Evolutionary conservation across 768 basidiomycete genomes (phyloP).

Genomic region (Amanita phalloides): DNA sequence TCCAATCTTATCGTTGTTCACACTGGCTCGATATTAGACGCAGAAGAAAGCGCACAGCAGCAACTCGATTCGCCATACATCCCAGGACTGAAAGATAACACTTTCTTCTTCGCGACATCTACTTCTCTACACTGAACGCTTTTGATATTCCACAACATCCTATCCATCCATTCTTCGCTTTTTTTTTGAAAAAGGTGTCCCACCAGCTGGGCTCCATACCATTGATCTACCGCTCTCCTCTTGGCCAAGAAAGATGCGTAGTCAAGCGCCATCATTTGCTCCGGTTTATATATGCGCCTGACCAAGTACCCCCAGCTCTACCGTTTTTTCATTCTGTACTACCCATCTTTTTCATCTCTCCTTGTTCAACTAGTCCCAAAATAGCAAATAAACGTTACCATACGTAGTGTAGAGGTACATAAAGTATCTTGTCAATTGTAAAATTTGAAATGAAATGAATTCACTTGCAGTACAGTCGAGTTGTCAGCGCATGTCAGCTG

Average conservation of each 20-base stretch:
- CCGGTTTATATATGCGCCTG: neutral
- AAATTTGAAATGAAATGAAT: neutral
- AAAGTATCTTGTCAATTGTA: slow-evolving; percentile 4
- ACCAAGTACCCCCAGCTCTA: neutral
- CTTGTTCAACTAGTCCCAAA: neutral
- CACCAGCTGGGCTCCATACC: neutral
- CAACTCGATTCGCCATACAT: neutral
- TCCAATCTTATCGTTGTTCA: neutral
- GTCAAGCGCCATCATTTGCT: neutral
- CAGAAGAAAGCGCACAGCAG: neutral
- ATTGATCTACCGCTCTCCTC: neutral
- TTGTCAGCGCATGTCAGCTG: too few species aligned
- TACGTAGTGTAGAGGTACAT: slow-evolving; percentile 2
- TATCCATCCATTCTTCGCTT: neutral
- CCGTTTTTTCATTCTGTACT: neutral
- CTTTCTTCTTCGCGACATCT: neutral
- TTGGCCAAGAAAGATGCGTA: neutral
- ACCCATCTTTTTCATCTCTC: neutral
- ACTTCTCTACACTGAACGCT: neutral
- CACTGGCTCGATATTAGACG: neutral
- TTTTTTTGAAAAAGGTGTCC: neutral
- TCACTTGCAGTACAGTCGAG: neutral
- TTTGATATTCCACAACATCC: neutral
- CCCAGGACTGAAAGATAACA: too few species aligned
- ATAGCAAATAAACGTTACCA: neutral